Evolutionary conservation across 1,284 basidiomycete species (phyloP).

Genomic region (Gymnopus androsaceus): DNA sequence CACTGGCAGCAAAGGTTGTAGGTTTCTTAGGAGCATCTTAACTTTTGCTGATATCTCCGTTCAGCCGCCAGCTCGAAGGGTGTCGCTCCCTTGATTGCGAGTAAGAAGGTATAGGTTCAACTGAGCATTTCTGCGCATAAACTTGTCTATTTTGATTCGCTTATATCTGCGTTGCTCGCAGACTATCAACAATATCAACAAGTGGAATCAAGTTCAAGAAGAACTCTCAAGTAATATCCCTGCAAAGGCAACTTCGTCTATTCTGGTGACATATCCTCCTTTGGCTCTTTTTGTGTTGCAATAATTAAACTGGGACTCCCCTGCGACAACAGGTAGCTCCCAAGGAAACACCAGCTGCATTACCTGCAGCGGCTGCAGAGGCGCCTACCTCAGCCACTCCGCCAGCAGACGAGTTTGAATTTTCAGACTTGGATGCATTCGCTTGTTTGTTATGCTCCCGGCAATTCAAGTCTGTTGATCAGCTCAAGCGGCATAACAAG

Average conservation of each 20-base stretch:
- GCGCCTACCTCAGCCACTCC: conserved; percentile 28
- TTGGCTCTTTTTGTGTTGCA: conserved; percentile 27
- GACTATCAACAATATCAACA: conserved; percentile 87
- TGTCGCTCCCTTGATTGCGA: conserved; percentile 81
- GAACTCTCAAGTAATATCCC: conserved; percentile 61
- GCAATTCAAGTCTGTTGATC: conserved; percentile 86
- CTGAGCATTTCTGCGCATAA: conserved; percentile 1
- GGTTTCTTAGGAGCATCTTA: conserved; percentile 18
- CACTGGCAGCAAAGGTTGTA: conserved; percentile 57
- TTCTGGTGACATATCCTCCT: conserved; percentile 39
- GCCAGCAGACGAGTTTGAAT: conserved; percentile 61
- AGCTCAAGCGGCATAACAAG: conserved; percentile 83
- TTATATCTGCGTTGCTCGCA: conserved; percentile 31
- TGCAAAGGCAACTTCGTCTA: conserved; percentile 28
- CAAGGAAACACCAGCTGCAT: conserved; percentile 21
- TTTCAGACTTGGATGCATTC: conserved; percentile 68
- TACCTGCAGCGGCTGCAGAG: conserved; percentile 28
- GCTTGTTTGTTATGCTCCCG: conserved; percentile 89
- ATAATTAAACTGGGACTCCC: conserved; percentile 20
- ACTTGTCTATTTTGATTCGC: neutral
- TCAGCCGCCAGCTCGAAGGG: conserved; percentile 67
- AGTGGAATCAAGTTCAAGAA: conserved; percentile 93
- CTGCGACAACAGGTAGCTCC: conserved; percentile 31
- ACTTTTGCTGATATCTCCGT: neutral
- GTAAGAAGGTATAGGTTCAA: conserved; percentile 72